Conservation (phyloP, 768 basidiomycete species). For the Hebeloma cylindrosporum region DNA sequence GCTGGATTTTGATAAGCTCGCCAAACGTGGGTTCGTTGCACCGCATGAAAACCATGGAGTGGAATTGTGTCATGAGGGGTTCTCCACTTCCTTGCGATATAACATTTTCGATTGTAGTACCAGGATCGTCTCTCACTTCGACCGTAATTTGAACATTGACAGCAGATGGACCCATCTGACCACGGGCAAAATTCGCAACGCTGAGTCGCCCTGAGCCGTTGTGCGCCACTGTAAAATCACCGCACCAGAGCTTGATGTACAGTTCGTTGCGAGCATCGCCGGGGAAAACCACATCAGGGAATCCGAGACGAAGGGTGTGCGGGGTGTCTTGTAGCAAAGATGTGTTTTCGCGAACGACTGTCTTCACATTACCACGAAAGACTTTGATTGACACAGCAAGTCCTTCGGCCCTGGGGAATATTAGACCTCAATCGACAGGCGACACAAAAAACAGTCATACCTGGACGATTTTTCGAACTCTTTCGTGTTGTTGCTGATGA, state of each 20-base stretch:
- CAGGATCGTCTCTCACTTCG: slow-evolving; percentile 80
- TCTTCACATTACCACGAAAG: slow-evolving; percentile 78
- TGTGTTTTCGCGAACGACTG: slow-evolving; percentile 80
- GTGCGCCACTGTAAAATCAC: slow-evolving; percentile 70
- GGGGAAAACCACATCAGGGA: slow-evolving; percentile 95
- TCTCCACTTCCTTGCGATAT: slow-evolving; percentile 89
- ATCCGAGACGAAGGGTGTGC: slow-evolving; percentile 83
- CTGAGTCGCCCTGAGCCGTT: slow-evolving; percentile 52
- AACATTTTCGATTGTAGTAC: slow-evolving; percentile 63
- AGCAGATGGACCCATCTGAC: slow-evolving; percentile 48
- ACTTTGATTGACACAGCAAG: slow-evolving; percentile 83
- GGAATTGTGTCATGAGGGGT: slow-evolving; percentile 72
- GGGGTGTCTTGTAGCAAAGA: slow-evolving; percentile 80
- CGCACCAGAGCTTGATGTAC: slow-evolving; percentile 95
- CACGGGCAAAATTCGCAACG: slow-evolving; percentile 60
- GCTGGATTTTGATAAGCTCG: slow-evolving; percentile 85
- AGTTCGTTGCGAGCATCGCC: slow-evolving; percentile 91
- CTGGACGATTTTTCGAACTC: slow-evolving; percentile 83
- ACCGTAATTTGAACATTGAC: slow-evolving; percentile 87
- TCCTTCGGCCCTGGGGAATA: slow-evolving; percentile 68
- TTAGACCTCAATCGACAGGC: neutral
- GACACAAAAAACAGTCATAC: slow-evolving; percentile 46
- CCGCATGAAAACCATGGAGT: slow-evolving; percentile 88
- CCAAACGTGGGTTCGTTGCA: slow-evolving; percentile 91
- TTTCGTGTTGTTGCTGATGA: slow-evolving; percentile 74